Evolutionary conservation across 2,329 filamentous ascomycete genomes (phyloP).

Genomic region (Xylaria sp.): DNA sequence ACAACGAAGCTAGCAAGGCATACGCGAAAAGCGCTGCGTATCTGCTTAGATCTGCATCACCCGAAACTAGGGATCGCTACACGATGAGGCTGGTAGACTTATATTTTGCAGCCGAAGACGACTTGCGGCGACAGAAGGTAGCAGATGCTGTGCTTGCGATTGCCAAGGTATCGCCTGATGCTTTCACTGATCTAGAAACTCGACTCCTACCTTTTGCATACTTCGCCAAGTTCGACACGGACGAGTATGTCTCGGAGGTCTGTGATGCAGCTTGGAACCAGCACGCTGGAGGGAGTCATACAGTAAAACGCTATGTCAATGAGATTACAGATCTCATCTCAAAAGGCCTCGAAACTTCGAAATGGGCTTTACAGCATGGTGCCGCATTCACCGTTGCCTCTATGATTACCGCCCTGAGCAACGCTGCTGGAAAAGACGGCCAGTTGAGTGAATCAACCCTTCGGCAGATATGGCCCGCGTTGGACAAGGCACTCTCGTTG

Average conservation of each 20-base stretch:
- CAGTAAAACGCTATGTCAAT: conserved; percentile 79
- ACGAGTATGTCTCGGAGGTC: conserved; percentile 78
- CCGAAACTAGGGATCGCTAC: conserved; percentile 57
- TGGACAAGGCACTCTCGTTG: conserved; percentile 80
- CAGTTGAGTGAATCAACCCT: conserved; percentile 66
- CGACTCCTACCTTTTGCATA: conserved; percentile 86
- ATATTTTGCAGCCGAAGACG: conserved; percentile 84
- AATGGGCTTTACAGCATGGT: conserved; percentile 91
- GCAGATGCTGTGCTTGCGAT: conserved; percentile 84
- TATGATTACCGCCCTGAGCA: conserved; percentile 68
- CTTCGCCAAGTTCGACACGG: conserved; percentile 82
- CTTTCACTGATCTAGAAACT: conserved; percentile 78
- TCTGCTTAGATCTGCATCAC: conserved; percentile 66
- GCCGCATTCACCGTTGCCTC: conserved; percentile 81
- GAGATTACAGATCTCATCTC: conserved; percentile 78
- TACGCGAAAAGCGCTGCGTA: conserved; percentile 90
- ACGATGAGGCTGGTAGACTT: conserved; percentile 64
- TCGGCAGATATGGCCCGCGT: conserved; percentile 75
- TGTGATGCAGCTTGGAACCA: conserved; percentile 88
- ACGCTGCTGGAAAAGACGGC: conserved; percentile 60
- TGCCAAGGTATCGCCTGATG: conserved; percentile 86
- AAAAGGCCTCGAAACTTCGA: conserved; percentile 74
- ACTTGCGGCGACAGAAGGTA: conserved; percentile 73
- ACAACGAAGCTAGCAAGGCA: conserved; percentile 88
- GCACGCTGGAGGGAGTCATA: conserved; percentile 83